phyloP scores from a whole-genome alignment of 2,329 filamentous ascomycete genomes.

The Lasiodiplodia citricola region DNA sequence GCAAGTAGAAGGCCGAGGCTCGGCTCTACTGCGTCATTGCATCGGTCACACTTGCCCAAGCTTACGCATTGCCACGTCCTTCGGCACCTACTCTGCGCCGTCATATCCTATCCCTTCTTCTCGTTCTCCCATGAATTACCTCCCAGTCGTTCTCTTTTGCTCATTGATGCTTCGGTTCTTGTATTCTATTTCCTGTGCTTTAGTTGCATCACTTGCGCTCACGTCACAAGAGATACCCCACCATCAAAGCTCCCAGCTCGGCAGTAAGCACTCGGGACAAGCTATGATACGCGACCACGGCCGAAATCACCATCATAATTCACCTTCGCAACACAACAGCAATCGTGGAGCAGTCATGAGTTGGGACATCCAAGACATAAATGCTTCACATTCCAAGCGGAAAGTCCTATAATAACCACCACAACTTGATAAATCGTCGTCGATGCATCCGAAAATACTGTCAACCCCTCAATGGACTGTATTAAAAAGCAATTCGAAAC shows the following conservation, averaged over 20 bases:
- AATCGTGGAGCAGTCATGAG: slow-evolving; percentile 12
- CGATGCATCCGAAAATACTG: neutral
- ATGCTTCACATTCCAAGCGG: neutral
- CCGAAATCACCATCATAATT: neutral
- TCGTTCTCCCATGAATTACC: neutral
- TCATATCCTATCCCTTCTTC: neutral
- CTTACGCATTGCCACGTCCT: slow-evolving; percentile 13
- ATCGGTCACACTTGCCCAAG: slow-evolving; percentile 10
- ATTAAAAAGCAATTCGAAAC: slow-evolving; percentile 12
- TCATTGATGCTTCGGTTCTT: neutral
- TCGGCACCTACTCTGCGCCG: slow-evolving; percentile 2
- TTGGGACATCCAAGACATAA: slow-evolving; percentile 8
- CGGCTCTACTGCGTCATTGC: slow-evolving; percentile 16
- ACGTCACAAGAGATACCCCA: neutral
- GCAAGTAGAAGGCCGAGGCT: neutral
- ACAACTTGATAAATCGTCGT: neutral
- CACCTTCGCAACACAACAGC: neutral
- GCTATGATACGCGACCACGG: slow-evolving; percentile 10
- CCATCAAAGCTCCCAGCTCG: neutral
- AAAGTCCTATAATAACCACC: neutral
- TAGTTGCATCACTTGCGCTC: neutral
- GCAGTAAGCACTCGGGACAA: neutral
- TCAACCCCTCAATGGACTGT: slow-evolving; percentile 12
- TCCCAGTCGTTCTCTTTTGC: neutral
- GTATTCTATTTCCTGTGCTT: neutral